phyloP scores from a whole-genome alignment of 345 rosid species.

The Salix suchowensis region DNA sequence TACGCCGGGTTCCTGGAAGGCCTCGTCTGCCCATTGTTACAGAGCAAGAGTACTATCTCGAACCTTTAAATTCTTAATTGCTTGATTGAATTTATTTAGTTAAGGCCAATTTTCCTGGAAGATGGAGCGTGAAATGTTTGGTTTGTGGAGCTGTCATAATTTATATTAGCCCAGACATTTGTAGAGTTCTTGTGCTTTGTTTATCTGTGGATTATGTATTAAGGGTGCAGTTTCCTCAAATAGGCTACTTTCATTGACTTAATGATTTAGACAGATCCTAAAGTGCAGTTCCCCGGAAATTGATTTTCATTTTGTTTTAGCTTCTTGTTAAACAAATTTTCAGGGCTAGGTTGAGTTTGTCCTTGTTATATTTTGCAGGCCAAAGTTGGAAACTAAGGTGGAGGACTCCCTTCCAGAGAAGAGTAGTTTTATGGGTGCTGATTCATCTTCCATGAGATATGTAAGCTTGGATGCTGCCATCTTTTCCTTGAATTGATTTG shows the following conservation, averaged over 20 bases:
- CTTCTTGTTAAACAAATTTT: constrained; percentile 4
- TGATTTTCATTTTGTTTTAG: background rate
- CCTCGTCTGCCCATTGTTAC: constrained; percentile 95
- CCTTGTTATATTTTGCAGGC: constrained; percentile 50
- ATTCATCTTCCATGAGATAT: constrained; percentile 49
- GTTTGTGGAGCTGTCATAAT: background rate
- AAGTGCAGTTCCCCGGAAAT: background rate
- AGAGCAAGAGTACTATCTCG: constrained; percentile 70
- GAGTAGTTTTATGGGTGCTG: constrained; percentile 42
- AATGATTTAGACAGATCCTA: background rate
- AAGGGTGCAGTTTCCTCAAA: background rate
- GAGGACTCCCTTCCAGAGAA: constrained; percentile 49
- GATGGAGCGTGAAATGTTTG: constrained; percentile 1
- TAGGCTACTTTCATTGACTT: background rate
- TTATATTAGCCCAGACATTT: background rate
- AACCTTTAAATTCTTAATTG: constrained; percentile 36
- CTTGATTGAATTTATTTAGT: constrained; percentile 15
- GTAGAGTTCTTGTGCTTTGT: background rate
- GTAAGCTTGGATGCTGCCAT: constrained; percentile 39
- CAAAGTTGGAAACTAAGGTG: constrained; percentile 47
- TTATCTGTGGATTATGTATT: background rate
- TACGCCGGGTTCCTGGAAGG: constrained; percentile 96
- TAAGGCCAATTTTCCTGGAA: constrained; percentile 2
- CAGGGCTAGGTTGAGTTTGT: constrained; percentile 22
- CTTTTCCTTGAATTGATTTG: background rate